Percentiles rank a stretch among this genome's conserved stretches.
phyloP scores from a whole-genome alignment of 148 eudicot species.

The Rhododendron ovatum region DNA sequence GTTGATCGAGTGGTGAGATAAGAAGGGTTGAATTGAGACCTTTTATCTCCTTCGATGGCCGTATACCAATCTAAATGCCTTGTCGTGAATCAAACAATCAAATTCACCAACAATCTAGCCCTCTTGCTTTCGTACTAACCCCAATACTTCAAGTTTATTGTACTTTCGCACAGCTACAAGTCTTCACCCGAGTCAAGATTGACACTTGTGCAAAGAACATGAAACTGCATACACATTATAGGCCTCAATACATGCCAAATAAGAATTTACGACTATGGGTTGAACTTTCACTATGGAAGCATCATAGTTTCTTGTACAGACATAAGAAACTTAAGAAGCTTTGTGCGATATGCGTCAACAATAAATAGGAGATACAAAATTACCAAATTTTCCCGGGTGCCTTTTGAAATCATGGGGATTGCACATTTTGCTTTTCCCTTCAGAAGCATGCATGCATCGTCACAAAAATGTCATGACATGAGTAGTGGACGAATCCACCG shows the following conservation, averaged over 20 bases:
- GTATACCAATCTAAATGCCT: background rate
- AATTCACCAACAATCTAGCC: background rate
- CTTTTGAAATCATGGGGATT: too few species aligned
- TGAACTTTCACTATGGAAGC: too few species aligned
- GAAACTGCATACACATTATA: background rate
- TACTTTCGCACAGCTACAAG: background rate
- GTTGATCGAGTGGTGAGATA: too few species aligned
- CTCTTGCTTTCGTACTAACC: background rate
- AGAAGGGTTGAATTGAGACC: background rate
- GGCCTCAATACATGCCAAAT: background rate
- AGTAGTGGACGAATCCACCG: too few species aligned
- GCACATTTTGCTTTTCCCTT: background rate
- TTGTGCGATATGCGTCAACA: background rate
- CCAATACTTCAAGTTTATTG: background rate
- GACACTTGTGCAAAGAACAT: background rate
- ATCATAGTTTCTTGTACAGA: background rate
- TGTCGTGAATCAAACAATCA: background rate
- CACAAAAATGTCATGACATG: too few species aligned
- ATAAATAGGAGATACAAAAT: background rate
- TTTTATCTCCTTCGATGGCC: background rate
- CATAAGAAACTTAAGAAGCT: background rate
- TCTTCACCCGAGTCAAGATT: background rate
- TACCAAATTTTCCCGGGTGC: background rate
- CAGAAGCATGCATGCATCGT: background rate
- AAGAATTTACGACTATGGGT: background rate